A percentile compares a stretch with the other conserved stretches of the same genome.
These are phyloP conservation scores for Biancaea sappan DNA, from an alignment of 306 rosid species.

Conservation along the genomic window DNA sequence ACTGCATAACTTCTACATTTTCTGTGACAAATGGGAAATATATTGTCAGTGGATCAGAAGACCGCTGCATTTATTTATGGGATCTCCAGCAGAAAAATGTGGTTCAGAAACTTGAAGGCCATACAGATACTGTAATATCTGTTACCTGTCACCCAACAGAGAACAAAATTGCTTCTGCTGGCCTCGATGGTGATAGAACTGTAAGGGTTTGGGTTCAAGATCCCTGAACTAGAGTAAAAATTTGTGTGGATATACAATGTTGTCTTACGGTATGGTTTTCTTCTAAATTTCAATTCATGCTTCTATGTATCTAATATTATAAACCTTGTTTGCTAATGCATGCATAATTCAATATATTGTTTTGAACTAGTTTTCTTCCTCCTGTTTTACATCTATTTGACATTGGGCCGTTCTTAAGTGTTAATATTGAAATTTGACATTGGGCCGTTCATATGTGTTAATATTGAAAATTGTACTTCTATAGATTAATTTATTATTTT, in stretches of 20 bases:
- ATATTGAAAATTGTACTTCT: neutral
- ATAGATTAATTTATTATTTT: neutral
- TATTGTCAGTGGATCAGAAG: slow-evolving; percentile 94
- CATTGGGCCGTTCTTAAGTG: neutral
- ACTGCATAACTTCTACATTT: slow-evolving; percentile 82
- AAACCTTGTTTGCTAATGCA: neutral
- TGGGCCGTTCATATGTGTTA: neutral
- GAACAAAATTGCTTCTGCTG: slow-evolving; percentile 92
- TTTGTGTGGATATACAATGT: slow-evolving; percentile 11
- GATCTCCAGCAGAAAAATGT: slow-evolving; percentile 80
- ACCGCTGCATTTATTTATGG: slow-evolving; percentile 80
- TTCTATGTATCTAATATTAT: neutral
- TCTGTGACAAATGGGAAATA: slow-evolving; percentile 89
- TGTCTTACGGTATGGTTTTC: neutral
- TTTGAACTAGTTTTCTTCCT: neutral
- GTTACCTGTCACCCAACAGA: slow-evolving; percentile 85
- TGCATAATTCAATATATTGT: slow-evolving; percentile 11
- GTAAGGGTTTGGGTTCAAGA: slow-evolving; percentile 89
- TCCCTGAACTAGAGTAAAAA: slow-evolving; percentile 39
- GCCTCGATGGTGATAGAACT: slow-evolving; percentile 71
- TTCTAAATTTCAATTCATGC: slow-evolving; percentile 22
- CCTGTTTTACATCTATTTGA: neutral
- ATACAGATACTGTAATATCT: slow-evolving; percentile 76
- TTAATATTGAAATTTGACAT: slow-evolving; percentile 4
- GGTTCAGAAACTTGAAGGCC: slow-evolving; percentile 95